Base-by-base conservation (phyloP, 176 grass and related monocot species). In the Zea luxurians region DNA sequence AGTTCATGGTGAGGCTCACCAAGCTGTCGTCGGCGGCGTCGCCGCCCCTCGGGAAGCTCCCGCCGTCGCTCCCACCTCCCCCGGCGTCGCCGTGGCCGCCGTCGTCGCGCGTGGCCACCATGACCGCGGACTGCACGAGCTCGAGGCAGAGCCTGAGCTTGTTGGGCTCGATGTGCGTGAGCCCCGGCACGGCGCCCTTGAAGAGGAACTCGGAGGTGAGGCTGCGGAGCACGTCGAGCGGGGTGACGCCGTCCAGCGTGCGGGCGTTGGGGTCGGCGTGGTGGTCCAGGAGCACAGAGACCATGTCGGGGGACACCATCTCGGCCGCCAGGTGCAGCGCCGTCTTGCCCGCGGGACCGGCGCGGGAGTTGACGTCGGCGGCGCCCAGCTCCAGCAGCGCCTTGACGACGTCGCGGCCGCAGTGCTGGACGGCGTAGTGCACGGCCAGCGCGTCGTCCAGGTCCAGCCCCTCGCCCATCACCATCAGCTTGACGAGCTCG, bases 181-280 rank as follows among this genome's bases (percentile, higher is more conserved):
- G 81, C 1, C 96, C 92, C 9, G 92, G 96, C 5, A 99, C 92
- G 2, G 96, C 92, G 50, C 96, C 96, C 80, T 99, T 99, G 87
- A 99, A 99, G 61, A 99, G 96, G 85, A 99, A 99, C 80, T 99
- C 96, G 13, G 96, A 99, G 77, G 96, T 99, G 70, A 99, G 92
- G 66, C 86, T 64, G 64, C 96, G 85, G 59, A 99, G 91, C 50
- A 95, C 89, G 86, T 99, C 96, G 5, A 99, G 82, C 21, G 96
- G 96, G 0, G 96, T 92, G 16, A 92, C 78, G 27, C 96, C 88
- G 41, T 99, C 92, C 17, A 92, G 79, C 66, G 92, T 99, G 52
- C 92, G 48, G 71, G 91, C 77, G 87, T 91, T 92, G 0, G 96
- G 96, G 78, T 99, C 90, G 10, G 96, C 96, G 50, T 99, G 96